These are phyloP conservation scores for Cutaneotrichosporon dermatis DNA, from an alignment of 1,284 basidiomycete species.

Conservation along the genomic window DNA sequence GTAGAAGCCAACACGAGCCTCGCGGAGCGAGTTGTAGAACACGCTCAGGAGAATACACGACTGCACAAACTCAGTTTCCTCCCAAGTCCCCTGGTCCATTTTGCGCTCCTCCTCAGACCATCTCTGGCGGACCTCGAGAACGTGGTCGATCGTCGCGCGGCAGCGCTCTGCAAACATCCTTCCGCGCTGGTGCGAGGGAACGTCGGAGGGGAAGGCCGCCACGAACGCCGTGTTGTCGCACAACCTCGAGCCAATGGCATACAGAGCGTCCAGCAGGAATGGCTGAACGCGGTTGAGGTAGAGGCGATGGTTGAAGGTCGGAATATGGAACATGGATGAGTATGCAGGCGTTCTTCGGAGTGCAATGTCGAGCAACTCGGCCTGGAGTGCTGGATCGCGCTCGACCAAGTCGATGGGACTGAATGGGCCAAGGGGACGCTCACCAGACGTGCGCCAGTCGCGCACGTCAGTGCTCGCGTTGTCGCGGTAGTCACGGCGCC, in stretches of 20 bases:
- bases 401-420: slow-evolving; percentile 37
- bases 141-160: slow-evolving; percentile 30
- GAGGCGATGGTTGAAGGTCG: slow-evolving; percentile 50
- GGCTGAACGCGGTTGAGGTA: slow-evolving; percentile 47
- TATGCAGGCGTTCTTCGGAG: slow-evolving; percentile 45
- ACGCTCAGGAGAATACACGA: slow-evolving; percentile 45
- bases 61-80: slow-evolving; percentile 49
- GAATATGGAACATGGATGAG: slow-evolving; percentile 47
- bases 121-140: slow-evolving; percentile 29
- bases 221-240: slow-evolving; percentile 40
- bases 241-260: slow-evolving; percentile 46
- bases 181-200: slow-evolving; percentile 38
- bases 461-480: background rate
- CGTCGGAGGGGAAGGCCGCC: slow-evolving; percentile 25
- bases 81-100: slow-evolving; percentile 39
- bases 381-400: slow-evolving; percentile 30
- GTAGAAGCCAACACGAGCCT: slow-evolving; percentile 40
- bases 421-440: slow-evolving; percentile 2
- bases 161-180: slow-evolving; percentile 43
- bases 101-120: slow-evolving; percentile 33
- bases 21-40: slow-evolving; percentile 47
- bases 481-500: slow-evolving; percentile 14
- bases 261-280: slow-evolving; percentile 50
- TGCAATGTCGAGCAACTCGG: slow-evolving; percentile 44
- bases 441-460: slow-evolving; percentile 8